phyloP scores from a whole-genome alignment of 1,284 basidiomycete species.

The Xerocomus amazonicus region DNA sequence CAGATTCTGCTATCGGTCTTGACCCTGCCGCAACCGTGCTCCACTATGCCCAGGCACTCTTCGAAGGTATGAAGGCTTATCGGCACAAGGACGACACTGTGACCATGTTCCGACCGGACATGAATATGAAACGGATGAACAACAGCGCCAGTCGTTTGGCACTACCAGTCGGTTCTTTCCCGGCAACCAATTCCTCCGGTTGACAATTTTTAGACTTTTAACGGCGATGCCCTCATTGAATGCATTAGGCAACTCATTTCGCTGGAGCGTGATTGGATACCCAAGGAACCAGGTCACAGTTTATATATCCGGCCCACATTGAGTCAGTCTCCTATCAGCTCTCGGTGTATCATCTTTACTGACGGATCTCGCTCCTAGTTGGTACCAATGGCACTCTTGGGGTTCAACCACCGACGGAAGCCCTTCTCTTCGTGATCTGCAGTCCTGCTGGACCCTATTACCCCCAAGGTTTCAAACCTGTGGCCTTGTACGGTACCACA shows the following conservation, averaged over 20 bases:
- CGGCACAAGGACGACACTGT: constrained; percentile 75
- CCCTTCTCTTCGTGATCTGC: constrained; percentile 92
- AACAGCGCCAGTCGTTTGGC: constrained; percentile 70
- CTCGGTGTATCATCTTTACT: not conserved
- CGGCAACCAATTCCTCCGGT: not conserved
- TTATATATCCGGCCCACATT: constrained; percentile 85
- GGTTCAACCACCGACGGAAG: constrained; percentile 83
- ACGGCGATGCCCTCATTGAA: constrained; percentile 75
- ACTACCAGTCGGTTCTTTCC: constrained; percentile 56
- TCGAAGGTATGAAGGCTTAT: constrained; percentile 98
- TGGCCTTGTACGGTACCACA: constrained; percentile 88
- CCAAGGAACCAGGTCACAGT: constrained; percentile 84
- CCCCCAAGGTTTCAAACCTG: constrained; percentile 92
- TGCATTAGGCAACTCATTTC: constrained; percentile 88
- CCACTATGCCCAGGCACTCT: constrained; percentile 89
- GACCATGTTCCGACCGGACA: constrained; percentile 93
- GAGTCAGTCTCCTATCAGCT: constrained; percentile 43
- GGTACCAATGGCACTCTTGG: constrained; percentile 89
- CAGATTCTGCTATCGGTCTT: constrained; percentile 73
- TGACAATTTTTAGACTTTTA: constrained; percentile 58
- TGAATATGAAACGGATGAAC: constrained; percentile 97
- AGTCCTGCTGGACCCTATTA: constrained; percentile 96
- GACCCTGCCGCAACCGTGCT: constrained; percentile 87
- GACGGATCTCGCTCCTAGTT: constrained; percentile 46
- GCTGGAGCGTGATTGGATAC: constrained; percentile 92